Conservation (phyloP, 208 protist genomes). For the Trypanosoma avium region DNA sequence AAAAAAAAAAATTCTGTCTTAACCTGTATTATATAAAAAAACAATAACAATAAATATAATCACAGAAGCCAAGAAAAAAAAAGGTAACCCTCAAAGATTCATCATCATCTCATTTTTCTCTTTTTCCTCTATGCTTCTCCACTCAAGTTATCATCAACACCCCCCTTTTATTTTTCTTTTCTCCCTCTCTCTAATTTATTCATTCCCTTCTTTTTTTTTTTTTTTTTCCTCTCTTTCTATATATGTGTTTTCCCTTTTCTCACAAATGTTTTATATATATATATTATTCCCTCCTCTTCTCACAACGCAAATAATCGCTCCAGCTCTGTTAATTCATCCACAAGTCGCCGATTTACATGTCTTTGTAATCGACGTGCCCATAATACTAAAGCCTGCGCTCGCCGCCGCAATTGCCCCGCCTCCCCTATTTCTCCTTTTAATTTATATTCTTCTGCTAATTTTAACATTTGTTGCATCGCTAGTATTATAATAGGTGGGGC, state of each 20-base stretch:
- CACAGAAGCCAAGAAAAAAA: too few species aligned
- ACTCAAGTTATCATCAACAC: too few species aligned
- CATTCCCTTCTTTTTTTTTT: conserved; percentile 5
- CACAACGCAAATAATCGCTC: conserved; percentile 15
- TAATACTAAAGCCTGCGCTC: conserved; percentile 44
- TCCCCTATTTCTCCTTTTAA: conserved; percentile 5
- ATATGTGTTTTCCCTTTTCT: background rate
- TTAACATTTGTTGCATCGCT: conserved; percentile 26
- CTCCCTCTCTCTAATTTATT: background rate
- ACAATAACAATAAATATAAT: too few species aligned
- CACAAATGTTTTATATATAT: background rate
- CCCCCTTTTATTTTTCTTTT: conserved; percentile 8
- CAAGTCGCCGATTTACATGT: conserved; percentile 28
- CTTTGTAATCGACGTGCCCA: conserved; percentile 59
- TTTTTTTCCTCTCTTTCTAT: conserved; percentile 24
- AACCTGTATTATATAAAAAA: too few species aligned
- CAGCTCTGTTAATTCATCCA: conserved; percentile 23
- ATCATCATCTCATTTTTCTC: too few species aligned
- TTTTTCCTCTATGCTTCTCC: too few species aligned
- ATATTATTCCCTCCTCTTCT: background rate
- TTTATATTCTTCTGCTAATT: conserved; percentile 25
- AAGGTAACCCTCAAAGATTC: too few species aligned
- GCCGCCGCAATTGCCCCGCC: conserved; percentile 28
- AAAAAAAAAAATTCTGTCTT: too few species aligned
- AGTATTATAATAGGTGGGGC: conserved; percentile 38